Evolutionary conservation across 202 grass and related monocot species (phyloP).

Genomic region (Eragrostis tef): DNA sequence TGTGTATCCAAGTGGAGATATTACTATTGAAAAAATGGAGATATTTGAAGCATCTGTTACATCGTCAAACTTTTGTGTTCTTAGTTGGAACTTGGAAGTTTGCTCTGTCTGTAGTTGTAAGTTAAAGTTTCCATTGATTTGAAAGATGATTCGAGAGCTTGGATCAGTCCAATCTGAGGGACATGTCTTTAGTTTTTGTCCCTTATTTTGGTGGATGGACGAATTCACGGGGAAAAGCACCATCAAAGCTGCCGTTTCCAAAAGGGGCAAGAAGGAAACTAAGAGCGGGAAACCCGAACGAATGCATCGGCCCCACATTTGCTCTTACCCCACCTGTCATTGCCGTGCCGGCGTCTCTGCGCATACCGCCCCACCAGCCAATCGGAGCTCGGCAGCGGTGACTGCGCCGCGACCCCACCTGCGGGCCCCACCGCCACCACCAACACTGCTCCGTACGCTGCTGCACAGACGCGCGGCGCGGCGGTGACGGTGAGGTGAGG

Average conservation of each 20-base stretch:
- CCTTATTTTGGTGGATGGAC: background rate
- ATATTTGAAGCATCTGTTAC: too few species aligned
- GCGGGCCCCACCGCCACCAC: background rate
- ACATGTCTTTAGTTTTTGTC: background rate
- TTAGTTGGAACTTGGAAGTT: too few species aligned
- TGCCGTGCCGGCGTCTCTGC: too few species aligned
- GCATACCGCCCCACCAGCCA: background rate
- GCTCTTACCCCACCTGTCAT: too few species aligned
- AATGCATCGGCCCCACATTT: too few species aligned
- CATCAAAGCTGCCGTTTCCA: background rate
- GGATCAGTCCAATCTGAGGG: too few species aligned
- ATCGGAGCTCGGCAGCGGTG: background rate
- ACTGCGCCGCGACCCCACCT: background rate
- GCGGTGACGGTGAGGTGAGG: background rate
- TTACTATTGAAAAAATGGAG: too few species aligned
- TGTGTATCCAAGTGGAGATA: too few species aligned
- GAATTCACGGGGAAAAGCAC: background rate
- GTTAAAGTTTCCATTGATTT: too few species aligned
- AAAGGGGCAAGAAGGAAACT: background rate
- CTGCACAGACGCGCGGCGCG: background rate
- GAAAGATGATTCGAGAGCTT: too few species aligned
- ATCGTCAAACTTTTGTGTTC: too few species aligned
- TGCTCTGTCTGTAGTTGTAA: too few species aligned
- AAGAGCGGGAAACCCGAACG: background rate
- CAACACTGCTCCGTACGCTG: background rate